Conservation (phyloP, 2,329 filamentous ascomycete genomes). For the Beauveria scarabaeidicola region DNA sequence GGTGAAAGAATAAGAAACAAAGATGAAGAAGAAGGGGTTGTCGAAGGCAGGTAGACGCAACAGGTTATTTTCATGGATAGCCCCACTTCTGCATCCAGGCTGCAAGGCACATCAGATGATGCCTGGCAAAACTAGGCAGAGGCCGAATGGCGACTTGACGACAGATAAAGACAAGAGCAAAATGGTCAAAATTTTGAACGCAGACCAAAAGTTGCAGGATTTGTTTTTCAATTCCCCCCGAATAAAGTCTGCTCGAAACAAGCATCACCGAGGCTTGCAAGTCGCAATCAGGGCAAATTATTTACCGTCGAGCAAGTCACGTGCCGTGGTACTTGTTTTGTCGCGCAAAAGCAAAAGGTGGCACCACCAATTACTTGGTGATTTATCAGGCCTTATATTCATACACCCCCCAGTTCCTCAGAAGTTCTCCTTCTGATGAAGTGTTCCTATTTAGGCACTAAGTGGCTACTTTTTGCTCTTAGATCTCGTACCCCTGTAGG, state of each 20-base stretch:
- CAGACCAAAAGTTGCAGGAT: too few relatives aligned
- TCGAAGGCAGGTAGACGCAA: background rate
- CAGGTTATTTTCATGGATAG: background rate
- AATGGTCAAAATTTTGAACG: background rate
- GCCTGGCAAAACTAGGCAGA: background rate
- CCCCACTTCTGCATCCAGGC: constrained; percentile 8
- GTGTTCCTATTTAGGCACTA: too few relatives aligned
- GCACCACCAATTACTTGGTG: too few relatives aligned
- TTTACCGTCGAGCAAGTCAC: constrained; percentile 11
- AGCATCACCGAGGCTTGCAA: background rate
- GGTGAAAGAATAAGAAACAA: background rate
- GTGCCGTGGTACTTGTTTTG: constrained; percentile 23
- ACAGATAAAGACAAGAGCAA: background rate
- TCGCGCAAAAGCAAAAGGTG: too few relatives aligned
- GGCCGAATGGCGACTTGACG: background rate
- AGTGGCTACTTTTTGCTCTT: too few relatives aligned
- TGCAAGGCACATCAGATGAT: background rate
- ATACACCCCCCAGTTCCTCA: too few relatives aligned
- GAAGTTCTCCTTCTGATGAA: too few relatives aligned
- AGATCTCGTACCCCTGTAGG: too few relatives aligned
- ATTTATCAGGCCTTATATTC: too few relatives aligned
- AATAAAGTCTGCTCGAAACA: background rate
- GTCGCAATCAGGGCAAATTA: background rate
- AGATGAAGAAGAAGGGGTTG: background rate
- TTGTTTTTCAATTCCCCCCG: too few relatives aligned